Evolutionary conservation across 768 basidiomycete species (phyloP).

Genomic region (Pleurotus sapidus): DNA sequence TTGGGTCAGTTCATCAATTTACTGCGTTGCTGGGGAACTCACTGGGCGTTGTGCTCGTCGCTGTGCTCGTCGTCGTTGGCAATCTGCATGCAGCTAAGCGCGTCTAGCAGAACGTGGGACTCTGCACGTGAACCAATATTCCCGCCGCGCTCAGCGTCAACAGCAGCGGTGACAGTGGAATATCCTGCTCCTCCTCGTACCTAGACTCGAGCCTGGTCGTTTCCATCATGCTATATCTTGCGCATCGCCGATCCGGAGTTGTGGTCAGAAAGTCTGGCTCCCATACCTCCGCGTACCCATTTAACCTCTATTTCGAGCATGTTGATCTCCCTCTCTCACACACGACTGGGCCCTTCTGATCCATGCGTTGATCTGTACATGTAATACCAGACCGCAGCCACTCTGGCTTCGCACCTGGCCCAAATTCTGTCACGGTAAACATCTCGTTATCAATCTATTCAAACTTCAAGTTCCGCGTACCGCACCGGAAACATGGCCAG

Average conservation of each 20-base stretch:
- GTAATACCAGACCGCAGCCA: too few relatives aligned
- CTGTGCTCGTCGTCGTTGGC: neutral
- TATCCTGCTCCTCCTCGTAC: too few relatives aligned
- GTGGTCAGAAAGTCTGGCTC: too few relatives aligned
- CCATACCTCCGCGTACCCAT: too few relatives aligned
- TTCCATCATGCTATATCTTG: too few relatives aligned
- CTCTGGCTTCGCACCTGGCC: neutral
- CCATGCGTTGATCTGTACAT: neutral
- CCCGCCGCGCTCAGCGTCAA: neutral
- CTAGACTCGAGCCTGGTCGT: neutral
- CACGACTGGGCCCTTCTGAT: constrained; percentile 7
- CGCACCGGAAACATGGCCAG: neutral
- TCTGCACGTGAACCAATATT: neutral
- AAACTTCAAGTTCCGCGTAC: neutral
- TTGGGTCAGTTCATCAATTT: neutral
- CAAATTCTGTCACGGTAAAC: neutral
- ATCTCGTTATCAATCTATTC: constrained; percentile 1
- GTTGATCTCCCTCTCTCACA: constrained; percentile 5
- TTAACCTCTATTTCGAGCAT: neutral
- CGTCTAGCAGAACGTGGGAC: constrained; percentile 4
- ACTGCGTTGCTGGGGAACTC: too few relatives aligned
- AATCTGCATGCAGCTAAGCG: neutral
- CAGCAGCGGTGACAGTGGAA: neutral
- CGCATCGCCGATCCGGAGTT: too few relatives aligned
- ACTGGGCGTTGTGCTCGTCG: neutral